phyloP scores from a whole-genome alignment of 2,329 filamentous ascomycete species.

The Chaetomiaceae sp. region DNA sequence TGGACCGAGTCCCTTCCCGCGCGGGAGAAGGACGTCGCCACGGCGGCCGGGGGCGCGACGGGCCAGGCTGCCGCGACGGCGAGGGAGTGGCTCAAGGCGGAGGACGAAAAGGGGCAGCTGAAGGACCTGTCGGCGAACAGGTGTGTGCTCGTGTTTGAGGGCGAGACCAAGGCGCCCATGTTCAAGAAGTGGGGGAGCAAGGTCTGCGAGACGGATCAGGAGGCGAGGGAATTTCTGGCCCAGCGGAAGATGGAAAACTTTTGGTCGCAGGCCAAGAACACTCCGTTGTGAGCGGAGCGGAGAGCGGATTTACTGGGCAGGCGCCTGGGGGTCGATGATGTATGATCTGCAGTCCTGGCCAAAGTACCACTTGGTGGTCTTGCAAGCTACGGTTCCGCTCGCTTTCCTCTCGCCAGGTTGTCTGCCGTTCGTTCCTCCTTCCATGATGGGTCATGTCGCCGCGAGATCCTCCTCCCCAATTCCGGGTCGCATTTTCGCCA shows the following conservation, averaged over 20 bases:
- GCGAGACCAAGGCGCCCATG: constrained; percentile 69
- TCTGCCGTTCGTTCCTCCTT: background rate
- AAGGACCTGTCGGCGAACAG: constrained; percentile 79
- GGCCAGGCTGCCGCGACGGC: constrained; percentile 43
- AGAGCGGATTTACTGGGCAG: background rate
- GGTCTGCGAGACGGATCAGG: constrained; percentile 87
- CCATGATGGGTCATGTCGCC: background rate
- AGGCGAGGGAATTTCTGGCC: constrained; percentile 73
- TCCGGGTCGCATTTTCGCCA: no score
- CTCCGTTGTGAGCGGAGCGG: constrained; percentile 4
- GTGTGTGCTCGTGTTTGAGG: constrained; percentile 83
- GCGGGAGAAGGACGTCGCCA: constrained; percentile 47
- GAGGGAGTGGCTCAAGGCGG: constrained; percentile 70
- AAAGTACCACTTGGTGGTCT: background rate
- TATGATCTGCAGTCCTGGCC: background rate
- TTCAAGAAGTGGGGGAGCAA: constrained; percentile 87
- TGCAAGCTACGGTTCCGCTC: background rate
- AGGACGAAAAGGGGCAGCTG: constrained; percentile 69
- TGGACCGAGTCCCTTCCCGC: constrained; percentile 86
- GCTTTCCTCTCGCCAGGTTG: background rate
- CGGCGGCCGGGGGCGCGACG: constrained; percentile 27
- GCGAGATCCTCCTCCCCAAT: no score
- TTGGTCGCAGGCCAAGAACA: constrained; percentile 79
- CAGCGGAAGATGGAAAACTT: constrained; percentile 91
- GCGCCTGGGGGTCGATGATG: background rate